Percentiles rank a stretch among this genome's conserved stretches.
phyloP scores from a whole-genome alignment of 2,329 filamentous ascomycete genomes.

The Colletotrichum chlorophyti region DNA sequence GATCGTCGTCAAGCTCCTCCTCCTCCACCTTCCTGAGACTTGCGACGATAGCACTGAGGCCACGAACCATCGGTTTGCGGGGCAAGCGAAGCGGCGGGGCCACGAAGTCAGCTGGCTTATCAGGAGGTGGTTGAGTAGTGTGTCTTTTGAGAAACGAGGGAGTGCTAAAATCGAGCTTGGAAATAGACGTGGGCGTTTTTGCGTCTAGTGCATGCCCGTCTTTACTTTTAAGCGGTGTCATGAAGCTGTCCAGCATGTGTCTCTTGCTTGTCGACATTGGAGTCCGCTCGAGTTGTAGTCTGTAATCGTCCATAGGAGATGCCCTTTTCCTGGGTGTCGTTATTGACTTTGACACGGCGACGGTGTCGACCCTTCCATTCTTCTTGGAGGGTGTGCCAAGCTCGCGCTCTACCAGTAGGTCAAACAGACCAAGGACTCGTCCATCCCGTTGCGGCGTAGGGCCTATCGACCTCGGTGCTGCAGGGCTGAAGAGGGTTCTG shows the following conservation, averaged over 20 bases:
- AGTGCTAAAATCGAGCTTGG: constrained; percentile 68
- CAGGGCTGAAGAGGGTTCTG: constrained; percentile 66
- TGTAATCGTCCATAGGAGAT: constrained; percentile 36
- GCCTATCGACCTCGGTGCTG: constrained; percentile 68
- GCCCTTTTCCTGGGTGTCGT: constrained; percentile 56
- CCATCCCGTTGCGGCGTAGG: constrained; percentile 84
- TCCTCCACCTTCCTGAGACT: constrained; percentile 74
- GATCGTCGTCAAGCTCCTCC: constrained; percentile 71
- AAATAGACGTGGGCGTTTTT: constrained; percentile 57
- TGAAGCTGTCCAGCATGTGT: constrained; percentile 67
- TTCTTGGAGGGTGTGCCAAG: constrained; percentile 57
- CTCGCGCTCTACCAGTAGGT: constrained; percentile 64
- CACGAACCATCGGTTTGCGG: constrained; percentile 68
- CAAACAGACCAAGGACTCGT: constrained; percentile 78
- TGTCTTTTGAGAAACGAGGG: constrained; percentile 71
- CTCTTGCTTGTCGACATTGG: constrained; percentile 66
- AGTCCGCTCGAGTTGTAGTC: constrained; percentile 49
- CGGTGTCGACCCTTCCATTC: constrained; percentile 39
- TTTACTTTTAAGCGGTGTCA: constrained; percentile 66
- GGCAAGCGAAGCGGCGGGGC: constrained; percentile 60
- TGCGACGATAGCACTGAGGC: constrained; percentile 77
- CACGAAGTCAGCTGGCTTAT: constrained; percentile 62
- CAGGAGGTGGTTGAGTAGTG: constrained; percentile 56
- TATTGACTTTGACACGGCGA: constrained; percentile 32
- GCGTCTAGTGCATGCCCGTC: constrained; percentile 43